Percentiles rank a stretch among this genome's conserved stretches.
Conservation (phyloP, 306 rosid genomes). For the Morella rubra region DNA sequence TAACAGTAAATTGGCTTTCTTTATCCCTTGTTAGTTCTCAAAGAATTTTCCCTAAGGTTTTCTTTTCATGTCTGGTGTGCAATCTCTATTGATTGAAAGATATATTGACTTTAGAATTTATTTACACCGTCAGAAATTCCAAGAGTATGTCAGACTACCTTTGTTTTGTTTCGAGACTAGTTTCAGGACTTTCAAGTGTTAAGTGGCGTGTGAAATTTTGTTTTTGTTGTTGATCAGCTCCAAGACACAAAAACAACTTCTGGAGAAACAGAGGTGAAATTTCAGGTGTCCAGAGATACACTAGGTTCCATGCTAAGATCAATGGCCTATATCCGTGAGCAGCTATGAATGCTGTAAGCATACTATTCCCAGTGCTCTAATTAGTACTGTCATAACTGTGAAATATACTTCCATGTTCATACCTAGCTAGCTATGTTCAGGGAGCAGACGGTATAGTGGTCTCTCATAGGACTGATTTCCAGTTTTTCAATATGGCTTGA, state of each 20-base stretch:
- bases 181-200: conserved; percentile 2
- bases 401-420: no score
- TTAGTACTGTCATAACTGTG: conserved; percentile 10
- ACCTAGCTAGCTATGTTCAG: conserved; percentile 10
- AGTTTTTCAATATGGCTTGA: not conserved
- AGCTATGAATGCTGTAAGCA: conserved; percentile 70
- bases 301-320: conserved; percentile 70
- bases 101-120: not conserved
- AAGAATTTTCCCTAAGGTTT: not conserved
- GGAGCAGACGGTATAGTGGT: not conserved
- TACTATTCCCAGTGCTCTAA: conserved; percentile 17
- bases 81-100: not conserved
- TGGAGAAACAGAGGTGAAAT: conserved; percentile 73
- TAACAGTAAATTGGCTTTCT: not conserved
- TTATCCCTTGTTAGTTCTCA: not conserved
- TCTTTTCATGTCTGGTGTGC: not conserved
- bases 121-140: not conserved
- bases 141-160: not conserved
- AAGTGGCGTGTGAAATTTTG: conserved; percentile 11
- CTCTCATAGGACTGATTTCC: not conserved
- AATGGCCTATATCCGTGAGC: conserved; percentile 66
- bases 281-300: conserved; percentile 76
- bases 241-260: conserved; percentile 69
- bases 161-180: not conserved
- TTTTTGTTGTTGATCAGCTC: conserved; percentile 50